Conservation (phyloP, 352 stramenopile species). For the Phytopythium chamaehyphon region DNA sequence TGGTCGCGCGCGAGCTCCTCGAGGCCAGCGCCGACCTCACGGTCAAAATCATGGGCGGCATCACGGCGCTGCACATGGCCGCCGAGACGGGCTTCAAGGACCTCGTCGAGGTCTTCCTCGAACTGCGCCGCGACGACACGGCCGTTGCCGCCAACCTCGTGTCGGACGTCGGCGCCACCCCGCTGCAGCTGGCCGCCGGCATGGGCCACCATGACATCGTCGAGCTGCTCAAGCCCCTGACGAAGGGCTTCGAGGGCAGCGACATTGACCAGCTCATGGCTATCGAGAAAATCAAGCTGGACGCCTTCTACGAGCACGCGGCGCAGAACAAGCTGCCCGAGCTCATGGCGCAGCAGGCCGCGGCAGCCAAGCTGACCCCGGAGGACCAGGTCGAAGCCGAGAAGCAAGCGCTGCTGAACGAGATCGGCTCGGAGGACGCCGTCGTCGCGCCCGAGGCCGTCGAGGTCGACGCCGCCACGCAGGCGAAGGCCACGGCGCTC, state of each 20-base stretch:
- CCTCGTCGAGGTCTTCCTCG: conserved; percentile 55
- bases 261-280: conserved; percentile 59
- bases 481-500: conserved; percentile 35
- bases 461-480: conserved; percentile 30
- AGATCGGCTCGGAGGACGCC: conserved; percentile 38
- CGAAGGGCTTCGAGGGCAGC: conserved; percentile 44
- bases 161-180: conserved; percentile 59
- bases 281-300: conserved; percentile 56
- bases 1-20: conserved; percentile 54
- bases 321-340: conserved; percentile 26
- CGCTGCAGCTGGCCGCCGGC: conserved; percentile 68
- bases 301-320: conserved; percentile 49
- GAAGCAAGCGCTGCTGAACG: conserved; percentile 32
- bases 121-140: conserved; percentile 39
- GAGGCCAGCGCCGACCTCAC: conserved; percentile 40
- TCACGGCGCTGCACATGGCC: conserved; percentile 76
- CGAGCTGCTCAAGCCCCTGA: conserved; percentile 54
- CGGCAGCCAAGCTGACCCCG: conserved; percentile 16
- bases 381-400: conserved; percentile 39
- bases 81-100: conserved; percentile 66
- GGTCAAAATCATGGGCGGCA: conserved; percentile 47
- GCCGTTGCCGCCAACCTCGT: conserved; percentile 43
- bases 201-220: conserved; percentile 71
- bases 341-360: conserved; percentile 5
- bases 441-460: conserved; percentile 42